Base-by-base conservation (phyloP, 2,329 filamentous ascomycete genomes). In the Botrytis byssoidea region DNA sequence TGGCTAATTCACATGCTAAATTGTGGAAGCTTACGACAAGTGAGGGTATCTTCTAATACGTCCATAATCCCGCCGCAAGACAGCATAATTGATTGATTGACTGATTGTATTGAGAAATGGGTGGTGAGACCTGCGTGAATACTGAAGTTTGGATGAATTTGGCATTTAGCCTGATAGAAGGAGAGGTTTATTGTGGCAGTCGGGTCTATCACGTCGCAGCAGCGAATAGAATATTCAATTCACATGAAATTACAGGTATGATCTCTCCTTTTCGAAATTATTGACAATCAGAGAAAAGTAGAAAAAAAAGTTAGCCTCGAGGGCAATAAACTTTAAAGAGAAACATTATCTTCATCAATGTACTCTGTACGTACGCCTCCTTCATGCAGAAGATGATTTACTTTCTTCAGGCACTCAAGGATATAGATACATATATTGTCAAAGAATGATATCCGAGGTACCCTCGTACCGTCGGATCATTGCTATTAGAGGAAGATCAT, bases 381-480 rank as follows among this genome's bases (percentile, higher is more conserved):
- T 67, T 22, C 46, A 25, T 55, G 46, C 46, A 55, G 37, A 40
- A 55, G 14, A 40, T 40, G 37, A 51, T 9, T 51, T 37, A n/a
- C 32, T 37, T 67, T 35, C 35, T 37, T 37, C 44, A n/a, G 64
- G 32, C 37, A 7, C 48, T 35, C 32, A 37, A 67, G 64, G 44
- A 67, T 35, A 29, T 18, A 29, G 42, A 10, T 51, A 66, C 20
- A 51, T 67, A 66, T n/a, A 51, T 67, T 35, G 22, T 37, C 44
- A 67, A 22, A 51, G 32, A 66, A 67, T 37, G 32, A 35, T 67
- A 51, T 8, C 64, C 64, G 64, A 66, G 29, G 64, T 37, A 37
- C 22, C 6, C 3, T n/a, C n/a, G 44, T 37, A 35, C 20, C 18
- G 12, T n/a, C 32, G 14, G 46, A 67, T 40, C 65, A 57, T 42